Conservation (phyloP, 225 moss, liverwort and hornwort genomes). For the Polytrichum formosum region DNA sequence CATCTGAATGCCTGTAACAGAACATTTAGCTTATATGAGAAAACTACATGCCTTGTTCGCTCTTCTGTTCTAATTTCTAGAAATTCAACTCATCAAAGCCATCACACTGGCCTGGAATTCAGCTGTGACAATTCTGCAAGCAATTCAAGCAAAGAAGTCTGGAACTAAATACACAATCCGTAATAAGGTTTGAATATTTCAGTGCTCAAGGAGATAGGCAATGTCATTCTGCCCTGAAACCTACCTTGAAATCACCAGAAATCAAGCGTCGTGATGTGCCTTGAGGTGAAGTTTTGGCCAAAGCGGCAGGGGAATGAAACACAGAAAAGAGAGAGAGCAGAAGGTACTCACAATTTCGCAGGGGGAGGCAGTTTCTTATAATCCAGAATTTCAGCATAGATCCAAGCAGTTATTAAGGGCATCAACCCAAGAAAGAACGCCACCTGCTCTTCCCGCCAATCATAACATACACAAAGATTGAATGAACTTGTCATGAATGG, state of each 20-base stretch:
- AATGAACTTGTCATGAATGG: background rate
- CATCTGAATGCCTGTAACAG: slow-evolving; percentile 58
- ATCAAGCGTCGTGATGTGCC: background rate
- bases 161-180: no score
- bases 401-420: slow-evolving; percentile 83
- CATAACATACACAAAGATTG: background rate
- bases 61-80: background rate
- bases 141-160: background rate
- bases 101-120: slow-evolving; percentile 1
- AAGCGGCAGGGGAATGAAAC: no score
- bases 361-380: slow-evolving; percentile 50
- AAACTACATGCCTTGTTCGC: slow-evolving; percentile 6
- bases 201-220: background rate
- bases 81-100: background rate
- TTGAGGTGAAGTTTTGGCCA: no score
- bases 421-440: slow-evolving; percentile 83
- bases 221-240: background rate
- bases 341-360: slow-evolving; percentile 62
- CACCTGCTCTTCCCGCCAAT: slow-evolving; percentile 48
- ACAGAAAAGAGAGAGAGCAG: no score
- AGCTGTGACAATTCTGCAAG: slow-evolving; percentile 5
- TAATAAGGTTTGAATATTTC: no score
- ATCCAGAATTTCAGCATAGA: slow-evolving; percentile 85
- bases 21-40: slow-evolving; percentile 15
- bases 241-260: background rate